A percentile compares a stretch with the other conserved stretches of the same genome.
Evolutionary conservation across 371 early-diverging fungal species (phyloP).

Genomic region (Catenaria anguillulae): DNA sequence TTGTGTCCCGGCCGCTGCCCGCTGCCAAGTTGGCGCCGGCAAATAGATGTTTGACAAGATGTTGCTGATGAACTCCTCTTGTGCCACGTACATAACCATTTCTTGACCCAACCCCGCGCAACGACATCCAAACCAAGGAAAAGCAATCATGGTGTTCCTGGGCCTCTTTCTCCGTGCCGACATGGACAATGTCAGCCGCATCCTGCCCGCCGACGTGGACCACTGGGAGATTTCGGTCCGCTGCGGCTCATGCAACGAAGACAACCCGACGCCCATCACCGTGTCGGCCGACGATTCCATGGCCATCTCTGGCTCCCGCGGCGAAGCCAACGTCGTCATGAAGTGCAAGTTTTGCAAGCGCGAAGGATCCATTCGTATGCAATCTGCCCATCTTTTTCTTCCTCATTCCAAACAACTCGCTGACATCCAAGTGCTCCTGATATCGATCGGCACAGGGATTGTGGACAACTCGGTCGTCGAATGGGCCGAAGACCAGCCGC

Average conservation of each 20-base stretch:
- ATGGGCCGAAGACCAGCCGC: background rate
- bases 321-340: conserved; percentile 77
- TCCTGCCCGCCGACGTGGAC: background rate
- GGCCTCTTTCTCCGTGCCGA: conserved; percentile 7
- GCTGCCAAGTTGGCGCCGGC: too few relatives aligned
- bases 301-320: conserved; percentile 23
- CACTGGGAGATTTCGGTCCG: background rate
- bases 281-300: background rate
- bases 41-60: too few relatives aligned
- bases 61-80: too few relatives aligned
- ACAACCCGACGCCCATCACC: conserved; percentile 12
- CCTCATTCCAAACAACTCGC: background rate
- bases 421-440: too few relatives aligned
- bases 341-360: conserved; percentile 83
- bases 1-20: too few relatives aligned
- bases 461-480: too few relatives aligned
- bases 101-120: too few relatives aligned
- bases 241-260: conserved; percentile 6
- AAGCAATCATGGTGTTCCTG: background rate
- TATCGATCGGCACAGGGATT: too few relatives aligned
- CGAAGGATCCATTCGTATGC: conserved; percentile 53
- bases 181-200: background rate
- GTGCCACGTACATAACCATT: too few relatives aligned
- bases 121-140: background rate
- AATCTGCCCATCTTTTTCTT: too few relatives aligned